These are phyloP conservation scores for Neurospora sp. DNA, from an alignment of 495 filamentous ascomycete genomes.

Conservation along the genomic window DNA sequence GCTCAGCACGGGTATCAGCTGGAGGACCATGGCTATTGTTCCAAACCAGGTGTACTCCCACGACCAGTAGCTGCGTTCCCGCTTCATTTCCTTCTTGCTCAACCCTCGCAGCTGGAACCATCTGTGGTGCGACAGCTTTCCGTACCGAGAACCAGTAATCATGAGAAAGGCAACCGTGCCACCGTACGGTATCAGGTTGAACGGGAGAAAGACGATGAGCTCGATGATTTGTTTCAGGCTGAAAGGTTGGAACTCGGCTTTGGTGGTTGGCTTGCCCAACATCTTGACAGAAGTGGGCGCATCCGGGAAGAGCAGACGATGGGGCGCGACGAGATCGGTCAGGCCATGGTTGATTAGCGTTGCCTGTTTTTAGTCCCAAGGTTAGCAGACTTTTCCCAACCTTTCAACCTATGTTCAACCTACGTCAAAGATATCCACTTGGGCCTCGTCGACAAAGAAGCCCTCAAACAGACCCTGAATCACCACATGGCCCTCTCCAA, in stretches of 20 bases:
- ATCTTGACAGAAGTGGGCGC: slow-evolving; percentile 54
- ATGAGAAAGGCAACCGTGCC: slow-evolving; percentile 72
- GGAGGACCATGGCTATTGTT: slow-evolving; percentile 43
- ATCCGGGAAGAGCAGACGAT: slow-evolving; percentile 56
- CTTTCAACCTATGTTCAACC: slow-evolving; percentile 19
- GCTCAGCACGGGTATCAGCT: slow-evolving; percentile 76
- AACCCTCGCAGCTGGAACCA: slow-evolving; percentile 81
- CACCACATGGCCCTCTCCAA: slow-evolving; percentile 72
- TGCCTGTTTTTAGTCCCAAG: slow-evolving; percentile 19
- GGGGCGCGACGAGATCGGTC: slow-evolving; percentile 52
- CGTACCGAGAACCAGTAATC: slow-evolving; percentile 50
- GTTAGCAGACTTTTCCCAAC: neutral
- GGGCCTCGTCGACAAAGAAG: slow-evolving; percentile 70
- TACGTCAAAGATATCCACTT: slow-evolving; percentile 90
- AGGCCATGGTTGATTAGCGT: slow-evolving; percentile 41
- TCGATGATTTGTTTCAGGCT: slow-evolving; percentile 69
- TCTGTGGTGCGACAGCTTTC: slow-evolving; percentile 48
- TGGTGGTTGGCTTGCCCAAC: slow-evolving; percentile 61
- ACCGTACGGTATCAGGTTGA: slow-evolving; percentile 82
- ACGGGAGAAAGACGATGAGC: slow-evolving; percentile 66
- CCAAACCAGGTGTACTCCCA: slow-evolving; percentile 59
- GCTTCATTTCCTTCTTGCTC: slow-evolving; percentile 48
- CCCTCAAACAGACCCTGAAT: slow-evolving; percentile 69
- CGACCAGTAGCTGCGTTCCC: slow-evolving; percentile 52
- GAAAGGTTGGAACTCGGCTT: slow-evolving; percentile 58